Evolutionary conservation across 306 rosid genomes (phyloP).

Genomic region (Delonix regia): DNA sequence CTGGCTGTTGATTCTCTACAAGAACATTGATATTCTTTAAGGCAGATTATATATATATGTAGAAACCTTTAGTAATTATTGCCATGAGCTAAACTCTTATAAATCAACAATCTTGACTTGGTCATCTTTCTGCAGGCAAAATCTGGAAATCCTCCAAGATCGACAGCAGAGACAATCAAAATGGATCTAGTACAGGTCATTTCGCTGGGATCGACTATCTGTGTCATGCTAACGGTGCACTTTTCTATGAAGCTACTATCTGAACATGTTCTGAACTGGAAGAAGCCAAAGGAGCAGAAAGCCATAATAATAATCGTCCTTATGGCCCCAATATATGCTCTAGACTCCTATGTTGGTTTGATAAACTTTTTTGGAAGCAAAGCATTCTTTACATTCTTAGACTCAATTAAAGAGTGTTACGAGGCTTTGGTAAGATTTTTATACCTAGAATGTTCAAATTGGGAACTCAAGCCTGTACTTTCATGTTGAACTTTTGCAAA

Average conservation of each 20-base stretch:
- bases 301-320: slow-evolving; percentile 77
- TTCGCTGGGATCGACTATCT: slow-evolving; percentile 62
- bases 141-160: slow-evolving; percentile 23
- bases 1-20: neutral
- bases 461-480: slow-evolving; percentile 1
- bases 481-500: neutral
- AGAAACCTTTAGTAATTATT: neutral
- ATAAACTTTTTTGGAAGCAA: slow-evolving; percentile 75
- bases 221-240: slow-evolving; percentile 72
- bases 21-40: neutral
- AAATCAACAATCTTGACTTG: slow-evolving; percentile 6
- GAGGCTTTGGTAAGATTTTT: slow-evolving; percentile 75
- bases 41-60: neutral
- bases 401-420: slow-evolving; percentile 82
- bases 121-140: slow-evolving; percentile 35
- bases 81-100: neutral
- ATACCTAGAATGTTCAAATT: neutral
- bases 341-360: slow-evolving; percentile 83
- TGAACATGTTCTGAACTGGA: slow-evolving; percentile 82
- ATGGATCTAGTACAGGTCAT: slow-evolving; percentile 62
- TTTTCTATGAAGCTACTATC: slow-evolving; percentile 73
- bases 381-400: slow-evolving; percentile 69
- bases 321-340: slow-evolving; percentile 88
- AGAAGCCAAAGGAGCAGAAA: slow-evolving; percentile 86
- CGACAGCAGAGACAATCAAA: slow-evolving; percentile 47